Evolutionary conservation across 257 asterid genomes (phyloP).

Genomic region (Misopates orontium): DNA sequence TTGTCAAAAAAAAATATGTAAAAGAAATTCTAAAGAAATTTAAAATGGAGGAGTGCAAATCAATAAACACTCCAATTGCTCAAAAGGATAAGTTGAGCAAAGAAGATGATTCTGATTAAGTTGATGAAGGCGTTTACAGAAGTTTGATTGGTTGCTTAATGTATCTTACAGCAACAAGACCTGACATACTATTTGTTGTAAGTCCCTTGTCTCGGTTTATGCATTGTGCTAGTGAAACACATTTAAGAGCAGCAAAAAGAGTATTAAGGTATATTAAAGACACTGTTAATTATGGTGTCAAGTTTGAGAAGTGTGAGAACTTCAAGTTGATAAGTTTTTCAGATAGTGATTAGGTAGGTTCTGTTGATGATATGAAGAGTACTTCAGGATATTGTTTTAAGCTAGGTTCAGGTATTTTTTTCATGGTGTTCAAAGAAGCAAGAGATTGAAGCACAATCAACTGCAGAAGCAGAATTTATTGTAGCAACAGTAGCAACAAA

Average conservation of each 20-base stretch:
- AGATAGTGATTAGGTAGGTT: neutral
- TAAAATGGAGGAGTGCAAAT: neutral
- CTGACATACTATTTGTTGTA: too few species aligned
- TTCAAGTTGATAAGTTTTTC: neutral
- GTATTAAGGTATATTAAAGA: neutral
- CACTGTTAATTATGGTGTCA: neutral
- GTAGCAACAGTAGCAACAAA: neutral
- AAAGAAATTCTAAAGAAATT: neutral
- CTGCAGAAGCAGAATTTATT: neutral
- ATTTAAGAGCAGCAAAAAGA: neutral
- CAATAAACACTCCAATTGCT: neutral
- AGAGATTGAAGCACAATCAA: constrained; percentile 20
- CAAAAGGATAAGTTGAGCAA: constrained; percentile 3
- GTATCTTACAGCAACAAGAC: too few species aligned
- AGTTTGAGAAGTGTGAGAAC: neutral
- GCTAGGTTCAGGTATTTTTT: constrained; percentile 1
- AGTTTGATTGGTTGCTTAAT: too few species aligned
- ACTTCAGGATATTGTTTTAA: too few species aligned
- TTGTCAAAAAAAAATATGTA: neutral
- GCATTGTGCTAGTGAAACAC: too few species aligned
- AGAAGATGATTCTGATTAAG: neutral
- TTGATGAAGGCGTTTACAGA: neutral
- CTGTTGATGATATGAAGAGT: too few species aligned
- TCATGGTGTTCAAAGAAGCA: constrained; percentile 15
- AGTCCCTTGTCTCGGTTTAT: too few species aligned